phyloP scores from a whole-genome alignment of 2,329 filamentous ascomycete species.

The Cytospora piceicola region DNA sequence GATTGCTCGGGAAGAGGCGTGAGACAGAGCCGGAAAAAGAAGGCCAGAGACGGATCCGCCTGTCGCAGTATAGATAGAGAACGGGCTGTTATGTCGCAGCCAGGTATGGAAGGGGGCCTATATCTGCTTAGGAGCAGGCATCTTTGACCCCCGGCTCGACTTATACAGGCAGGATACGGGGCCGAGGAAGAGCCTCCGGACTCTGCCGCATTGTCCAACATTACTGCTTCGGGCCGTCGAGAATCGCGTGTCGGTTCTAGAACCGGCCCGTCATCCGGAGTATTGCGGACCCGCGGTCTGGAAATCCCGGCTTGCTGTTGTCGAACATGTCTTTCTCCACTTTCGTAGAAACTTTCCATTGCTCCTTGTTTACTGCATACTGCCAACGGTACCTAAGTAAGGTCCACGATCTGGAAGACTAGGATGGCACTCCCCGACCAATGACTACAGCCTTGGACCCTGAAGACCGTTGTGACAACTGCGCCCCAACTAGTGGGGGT shows the following conservation, averaged over 20 bases:
- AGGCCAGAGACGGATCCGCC: background rate
- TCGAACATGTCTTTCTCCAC: background rate
- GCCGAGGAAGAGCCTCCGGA: too few species aligned
- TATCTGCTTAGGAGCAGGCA: background rate
- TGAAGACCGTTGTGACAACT: background rate
- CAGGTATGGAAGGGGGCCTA: background rate
- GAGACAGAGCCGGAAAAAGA: background rate
- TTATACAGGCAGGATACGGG: too few species aligned
- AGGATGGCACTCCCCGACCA: background rate
- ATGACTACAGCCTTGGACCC: background rate
- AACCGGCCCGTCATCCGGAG: too few species aligned
- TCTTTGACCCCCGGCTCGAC: too few species aligned
- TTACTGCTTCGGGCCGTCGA: background rate
- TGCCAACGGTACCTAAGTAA: too few species aligned
- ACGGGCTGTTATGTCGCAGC: background rate
- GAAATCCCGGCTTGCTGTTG: too few species aligned
- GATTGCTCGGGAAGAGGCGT: background rate
- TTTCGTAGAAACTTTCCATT: background rate
- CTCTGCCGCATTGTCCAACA: background rate
- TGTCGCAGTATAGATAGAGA: background rate
- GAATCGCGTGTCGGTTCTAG: background rate
- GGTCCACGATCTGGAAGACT: background rate
- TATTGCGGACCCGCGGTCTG: background rate
- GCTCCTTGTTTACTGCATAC: background rate
- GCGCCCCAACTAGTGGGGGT: too few species aligned